A percentile compares a stretch with the other conserved stretches of the same genome.
Evolutionary conservation across 2,329 filamentous ascomycete species (phyloP).

Genomic region (Aspergillus ruber): DNA sequence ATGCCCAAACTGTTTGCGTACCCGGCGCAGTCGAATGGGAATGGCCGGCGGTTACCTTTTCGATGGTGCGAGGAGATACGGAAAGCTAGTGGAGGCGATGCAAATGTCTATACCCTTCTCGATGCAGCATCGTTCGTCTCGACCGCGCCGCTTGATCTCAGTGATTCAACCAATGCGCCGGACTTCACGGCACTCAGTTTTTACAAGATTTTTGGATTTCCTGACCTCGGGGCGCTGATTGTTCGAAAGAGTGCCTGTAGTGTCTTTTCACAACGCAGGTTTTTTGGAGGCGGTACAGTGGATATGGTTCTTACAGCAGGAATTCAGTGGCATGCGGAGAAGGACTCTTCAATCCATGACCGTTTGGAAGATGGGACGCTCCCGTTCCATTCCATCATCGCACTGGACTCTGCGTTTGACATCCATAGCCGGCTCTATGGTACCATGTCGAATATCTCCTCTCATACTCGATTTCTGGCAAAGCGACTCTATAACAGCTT

Average conservation of each 20-base stretch:
- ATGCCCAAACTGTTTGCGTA: slow-evolving; percentile 61
- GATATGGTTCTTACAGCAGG: slow-evolving; percentile 76
- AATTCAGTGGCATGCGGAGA: slow-evolving; percentile 76
- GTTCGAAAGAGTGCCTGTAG: slow-evolving; percentile 64
- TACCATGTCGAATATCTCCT: slow-evolving; percentile 61
- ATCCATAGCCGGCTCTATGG: slow-evolving; percentile 64
- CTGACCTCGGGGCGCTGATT: slow-evolving; percentile 79
- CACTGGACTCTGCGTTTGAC: slow-evolving; percentile 66
- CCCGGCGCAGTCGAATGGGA: slow-evolving; percentile 89
- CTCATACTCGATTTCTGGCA: slow-evolving; percentile 63
- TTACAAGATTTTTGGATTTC: slow-evolving; percentile 98
- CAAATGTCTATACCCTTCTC: slow-evolving; percentile 60
- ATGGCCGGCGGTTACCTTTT: slow-evolving; percentile 68
- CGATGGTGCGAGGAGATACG: slow-evolving; percentile 56
- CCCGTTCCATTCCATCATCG: slow-evolving; percentile 84
- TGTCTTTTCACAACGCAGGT: slow-evolving; percentile 61
- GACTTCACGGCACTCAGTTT: slow-evolving; percentile 86
- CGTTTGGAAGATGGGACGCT: slow-evolving; percentile 85
- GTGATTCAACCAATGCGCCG: slow-evolving; percentile 55
- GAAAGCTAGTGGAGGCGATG: slow-evolving; percentile 16
- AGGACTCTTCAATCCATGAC: slow-evolving; percentile 66
- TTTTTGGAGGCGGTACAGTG: slow-evolving; percentile 92
- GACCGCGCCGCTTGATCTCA: slow-evolving; percentile 68
- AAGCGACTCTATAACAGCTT: slow-evolving; percentile 55
- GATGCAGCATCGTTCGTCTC: slow-evolving; percentile 79